Conservation (phyloP, 2,329 filamentous ascomycete genomes). For the Rhytidhysteron rufulum region DNA sequence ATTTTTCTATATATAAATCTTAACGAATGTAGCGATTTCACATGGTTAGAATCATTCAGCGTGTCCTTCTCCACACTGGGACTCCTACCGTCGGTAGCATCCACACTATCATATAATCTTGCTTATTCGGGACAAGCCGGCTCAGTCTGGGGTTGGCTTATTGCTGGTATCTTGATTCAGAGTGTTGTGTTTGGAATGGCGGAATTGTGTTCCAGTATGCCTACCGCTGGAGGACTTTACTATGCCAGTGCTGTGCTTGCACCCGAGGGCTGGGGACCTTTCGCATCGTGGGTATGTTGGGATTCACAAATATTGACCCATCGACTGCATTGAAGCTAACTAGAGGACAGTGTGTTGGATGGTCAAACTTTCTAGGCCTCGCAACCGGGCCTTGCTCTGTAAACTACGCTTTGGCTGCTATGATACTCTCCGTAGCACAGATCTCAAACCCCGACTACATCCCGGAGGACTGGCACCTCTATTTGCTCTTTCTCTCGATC, state of each 20-base stretch:
- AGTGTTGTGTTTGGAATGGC: conserved; percentile 33
- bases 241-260: conserved; percentile 30
- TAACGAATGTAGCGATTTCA: conserved; percentile 22
- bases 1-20: not conserved
- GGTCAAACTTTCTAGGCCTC: conserved; percentile 28
- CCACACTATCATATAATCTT: conserved; percentile 32
- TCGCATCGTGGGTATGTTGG: conserved; percentile 19
- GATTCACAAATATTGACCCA: too few species aligned
- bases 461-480: conserved; percentile 31
- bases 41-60: conserved; percentile 29
- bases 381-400: conserved; percentile 27
- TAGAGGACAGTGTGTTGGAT: conserved; percentile 14
- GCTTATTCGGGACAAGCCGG: conserved; percentile 20
- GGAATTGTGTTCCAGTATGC: conserved; percentile 32
- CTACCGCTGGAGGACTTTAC: conserved; percentile 33
- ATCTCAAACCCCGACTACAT: conserved; percentile 31
- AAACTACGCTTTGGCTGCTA: conserved; percentile 19
- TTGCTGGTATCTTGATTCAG: conserved; percentile 29
- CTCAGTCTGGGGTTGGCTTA: conserved; percentile 22
- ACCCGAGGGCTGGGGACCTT: conserved; percentile 25
- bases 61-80: conserved; percentile 36
- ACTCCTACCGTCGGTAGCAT: conserved; percentile 36
- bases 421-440: conserved; percentile 14
- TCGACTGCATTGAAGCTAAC: too few species aligned
- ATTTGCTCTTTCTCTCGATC: conserved; percentile 27